Evolutionary conservation across 2,329 filamentous ascomycete genomes (phyloP).

Genomic region (Fusarium anthophilum): DNA sequence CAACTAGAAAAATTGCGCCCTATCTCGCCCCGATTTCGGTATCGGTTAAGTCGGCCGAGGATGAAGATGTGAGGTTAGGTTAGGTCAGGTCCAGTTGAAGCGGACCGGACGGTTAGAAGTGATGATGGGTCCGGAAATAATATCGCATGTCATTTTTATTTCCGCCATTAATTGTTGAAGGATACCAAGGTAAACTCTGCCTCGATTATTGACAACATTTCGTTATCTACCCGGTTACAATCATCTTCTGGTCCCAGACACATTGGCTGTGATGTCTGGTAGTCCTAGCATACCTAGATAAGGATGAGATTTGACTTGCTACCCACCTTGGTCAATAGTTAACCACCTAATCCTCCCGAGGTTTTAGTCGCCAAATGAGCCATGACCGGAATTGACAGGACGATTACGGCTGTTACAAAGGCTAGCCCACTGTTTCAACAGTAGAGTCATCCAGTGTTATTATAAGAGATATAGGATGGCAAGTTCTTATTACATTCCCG

Average conservation of each 20-base stretch:
- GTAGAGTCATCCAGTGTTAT: background rate
- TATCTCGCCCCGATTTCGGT: slow-evolving; percentile 26
- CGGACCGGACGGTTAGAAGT: background rate
- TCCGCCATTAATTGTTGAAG: background rate
- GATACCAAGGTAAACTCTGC: background rate
- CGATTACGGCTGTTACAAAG: background rate
- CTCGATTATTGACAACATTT: background rate
- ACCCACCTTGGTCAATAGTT: background rate
- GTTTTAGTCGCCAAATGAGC: background rate
- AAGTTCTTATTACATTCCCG: background rate
- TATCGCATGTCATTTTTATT: rapidly evolving
- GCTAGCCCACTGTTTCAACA: background rate
- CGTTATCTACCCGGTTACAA: background rate
- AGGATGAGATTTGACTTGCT: background rate
- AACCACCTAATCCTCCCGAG: background rate
- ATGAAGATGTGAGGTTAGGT: background rate
- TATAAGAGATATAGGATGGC: background rate
- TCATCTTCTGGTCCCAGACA: background rate
- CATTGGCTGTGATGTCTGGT: too few species aligned
- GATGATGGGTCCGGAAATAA: slow-evolving; percentile 15
- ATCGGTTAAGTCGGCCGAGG: slow-evolving; percentile 17
- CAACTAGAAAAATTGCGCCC: slow-evolving; percentile 20
- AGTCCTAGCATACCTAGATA: background rate
- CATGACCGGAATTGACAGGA: background rate
- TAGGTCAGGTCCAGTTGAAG: background rate